These are phyloP conservation scores for Fusarium stilboides DNA, from an alignment of 2,329 filamentous ascomycete genomes.

Conservation along the genomic window DNA sequence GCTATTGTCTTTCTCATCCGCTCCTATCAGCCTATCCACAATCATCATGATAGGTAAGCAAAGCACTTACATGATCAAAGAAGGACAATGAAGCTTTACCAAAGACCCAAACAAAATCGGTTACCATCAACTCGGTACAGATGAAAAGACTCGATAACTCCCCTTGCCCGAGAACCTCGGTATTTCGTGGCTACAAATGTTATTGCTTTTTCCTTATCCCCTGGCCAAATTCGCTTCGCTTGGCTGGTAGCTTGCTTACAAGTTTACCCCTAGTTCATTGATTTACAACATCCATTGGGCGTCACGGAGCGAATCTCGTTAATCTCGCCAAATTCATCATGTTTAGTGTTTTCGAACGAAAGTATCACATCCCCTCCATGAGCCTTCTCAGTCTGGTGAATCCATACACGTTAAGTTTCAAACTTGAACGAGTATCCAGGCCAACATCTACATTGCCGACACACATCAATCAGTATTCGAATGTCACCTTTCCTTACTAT, in stretches of 20 bases:
- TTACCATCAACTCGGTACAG: neutral
- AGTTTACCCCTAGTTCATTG: slow-evolving; percentile 37
- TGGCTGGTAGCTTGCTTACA: slow-evolving; percentile 24
- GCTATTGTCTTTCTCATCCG: neutral
- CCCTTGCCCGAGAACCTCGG: neutral
- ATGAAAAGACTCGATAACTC: neutral
- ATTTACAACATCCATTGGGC: slow-evolving; percentile 37
- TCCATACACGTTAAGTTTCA: neutral
- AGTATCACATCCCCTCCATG: neutral
- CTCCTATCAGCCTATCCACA: slow-evolving; percentile 20
- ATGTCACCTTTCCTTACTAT: neutral
- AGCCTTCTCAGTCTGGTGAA: neutral
- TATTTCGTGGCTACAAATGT: neutral
- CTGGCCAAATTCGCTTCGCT: slow-evolving; percentile 22
- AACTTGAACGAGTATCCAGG: no score
- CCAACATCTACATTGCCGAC: neutral
- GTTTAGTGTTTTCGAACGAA: neutral
- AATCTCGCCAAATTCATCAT: slow-evolving; percentile 18
- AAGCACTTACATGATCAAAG: slow-evolving; percentile 13
- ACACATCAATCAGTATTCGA: neutral
- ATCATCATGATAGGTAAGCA: slow-evolving; percentile 1
- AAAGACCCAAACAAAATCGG: neutral
- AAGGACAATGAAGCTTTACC: neutral
- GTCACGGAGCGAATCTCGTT: slow-evolving; percentile 9
- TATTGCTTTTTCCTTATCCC: slow-evolving; percentile 16